Evolutionary conservation across 257 asterid genomes (phyloP).

Genomic region (Mitragyna speciosa): DNA sequence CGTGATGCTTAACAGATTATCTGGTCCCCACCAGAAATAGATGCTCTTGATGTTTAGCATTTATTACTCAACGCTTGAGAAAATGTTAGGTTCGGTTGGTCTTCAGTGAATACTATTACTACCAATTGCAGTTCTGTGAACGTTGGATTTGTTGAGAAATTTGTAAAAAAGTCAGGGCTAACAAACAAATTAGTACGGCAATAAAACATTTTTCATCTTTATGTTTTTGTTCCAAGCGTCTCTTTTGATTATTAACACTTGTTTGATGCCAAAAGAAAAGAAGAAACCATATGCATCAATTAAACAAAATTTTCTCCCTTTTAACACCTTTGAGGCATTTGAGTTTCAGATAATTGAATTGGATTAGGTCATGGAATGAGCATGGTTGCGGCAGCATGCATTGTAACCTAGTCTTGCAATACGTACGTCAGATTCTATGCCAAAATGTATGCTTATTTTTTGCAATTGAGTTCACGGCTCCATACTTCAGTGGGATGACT

Average conservation of each 20-base stretch:
- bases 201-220: no score
- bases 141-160: background rate
- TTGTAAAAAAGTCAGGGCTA: background rate
- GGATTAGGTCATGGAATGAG: background rate
- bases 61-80: background rate
- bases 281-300: background rate
- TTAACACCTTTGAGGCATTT: background rate
- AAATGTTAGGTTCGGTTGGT: background rate
- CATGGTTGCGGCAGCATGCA: no score
- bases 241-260: no score
- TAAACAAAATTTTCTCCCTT: background rate
- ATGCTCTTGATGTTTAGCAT: background rate
- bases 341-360: background rate
- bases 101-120: background rate
- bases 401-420: no score
- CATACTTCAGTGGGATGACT: background rate
- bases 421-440: background rate
- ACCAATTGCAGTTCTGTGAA: background rate
- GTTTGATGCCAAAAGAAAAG: no score
- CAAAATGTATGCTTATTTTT: background rate
- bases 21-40: background rate
- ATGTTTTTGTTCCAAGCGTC: no score
- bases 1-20: no score
- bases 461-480: background rate
- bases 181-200: background rate